Percentiles rank a stretch among this genome's conserved stretches.
These are phyloP conservation scores for Trichoderma guizhouense DNA, from an alignment of 2,329 filamentous ascomycete species.

Conservation along the genomic window DNA sequence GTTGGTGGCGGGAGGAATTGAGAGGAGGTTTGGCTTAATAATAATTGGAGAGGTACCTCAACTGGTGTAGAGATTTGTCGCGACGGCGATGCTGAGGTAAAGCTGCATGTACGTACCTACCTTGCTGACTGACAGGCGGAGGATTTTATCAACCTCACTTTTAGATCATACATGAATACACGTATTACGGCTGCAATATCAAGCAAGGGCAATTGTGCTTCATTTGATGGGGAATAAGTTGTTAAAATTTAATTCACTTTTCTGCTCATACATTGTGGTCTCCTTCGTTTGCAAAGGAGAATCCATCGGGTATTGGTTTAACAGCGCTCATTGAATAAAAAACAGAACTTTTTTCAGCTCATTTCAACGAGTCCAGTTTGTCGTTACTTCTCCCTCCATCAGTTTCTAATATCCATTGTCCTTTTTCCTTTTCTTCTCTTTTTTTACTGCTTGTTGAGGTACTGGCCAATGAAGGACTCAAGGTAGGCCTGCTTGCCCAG, in stretches of 20 bases:
- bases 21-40: not conserved
- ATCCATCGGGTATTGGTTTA: not conserved
- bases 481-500: conserved; percentile 61
- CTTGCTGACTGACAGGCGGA: not conserved
- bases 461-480: conserved; percentile 28
- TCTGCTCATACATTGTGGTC: not conserved
- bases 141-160: not conserved
- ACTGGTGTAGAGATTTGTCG: not conserved
- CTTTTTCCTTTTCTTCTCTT: not conserved
- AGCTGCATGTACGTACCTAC: not conserved
- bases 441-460: not conserved
- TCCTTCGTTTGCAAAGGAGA: not conserved
- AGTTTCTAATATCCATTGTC: not conserved
- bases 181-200: not conserved
- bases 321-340: not conserved
- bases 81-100: not conserved
- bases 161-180: not conserved
- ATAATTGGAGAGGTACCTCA: not conserved
- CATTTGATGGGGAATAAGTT: not conserved
- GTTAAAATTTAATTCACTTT: not conserved
- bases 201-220: not conserved
- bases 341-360: not conserved
- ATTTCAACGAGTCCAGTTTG: not conserved
- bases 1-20: not conserved
- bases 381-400: not conserved